Base-by-base conservation (phyloP, 169 alveolate genomes). In the Eimeria necatrix region DNA sequence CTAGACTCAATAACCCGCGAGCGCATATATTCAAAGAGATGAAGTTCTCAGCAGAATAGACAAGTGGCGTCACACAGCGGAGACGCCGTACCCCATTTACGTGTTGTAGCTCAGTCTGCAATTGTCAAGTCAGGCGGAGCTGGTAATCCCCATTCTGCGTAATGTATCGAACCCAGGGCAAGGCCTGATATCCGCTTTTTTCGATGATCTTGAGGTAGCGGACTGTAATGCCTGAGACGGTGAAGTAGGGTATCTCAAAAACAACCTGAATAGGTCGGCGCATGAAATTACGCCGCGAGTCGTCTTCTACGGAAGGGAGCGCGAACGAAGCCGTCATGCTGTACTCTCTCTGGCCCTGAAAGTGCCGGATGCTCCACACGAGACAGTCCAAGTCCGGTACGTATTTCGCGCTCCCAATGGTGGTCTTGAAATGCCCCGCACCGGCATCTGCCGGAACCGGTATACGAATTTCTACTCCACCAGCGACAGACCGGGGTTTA, bases 401-500 rank as follows among this genome's bases (percentile, higher is more conserved):
- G 95, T 99, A 99, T 95, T 98, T 97, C 6, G 98, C 99, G 71
- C 98, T 97, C 26, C 99, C 99, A 64, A 98, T 98, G 52, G 99
- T 97, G 20, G 99, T 97, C 94, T 94, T 91, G 94, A 94, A 95
- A 52, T 56, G 86, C 16, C 99, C 99, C 24, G 98, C 96, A 71
- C 98, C 99, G 4, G 98, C 99, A 97, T 99, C 99, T 48, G 98
- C 97, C 0, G 99, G 99, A n/a, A 99, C 99, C 46, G 99, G 99
- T 14, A 99, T 98, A 70, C 96, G 98, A 88, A 99, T 98, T 94
- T 98, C 99, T 18, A 99, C 99, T 94, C 99, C 99, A 92, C 99
- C 99, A 10, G 99, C 99, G 70, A 99, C 99, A 14, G 99, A 97
- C 88, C 99, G 80, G 60, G 95, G 88, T 73, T 96, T 96, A 94